These are phyloP conservation scores for Suillus occidentalis DNA, from an alignment of 768 basidiomycete genomes.

Conservation along the genomic window DNA sequence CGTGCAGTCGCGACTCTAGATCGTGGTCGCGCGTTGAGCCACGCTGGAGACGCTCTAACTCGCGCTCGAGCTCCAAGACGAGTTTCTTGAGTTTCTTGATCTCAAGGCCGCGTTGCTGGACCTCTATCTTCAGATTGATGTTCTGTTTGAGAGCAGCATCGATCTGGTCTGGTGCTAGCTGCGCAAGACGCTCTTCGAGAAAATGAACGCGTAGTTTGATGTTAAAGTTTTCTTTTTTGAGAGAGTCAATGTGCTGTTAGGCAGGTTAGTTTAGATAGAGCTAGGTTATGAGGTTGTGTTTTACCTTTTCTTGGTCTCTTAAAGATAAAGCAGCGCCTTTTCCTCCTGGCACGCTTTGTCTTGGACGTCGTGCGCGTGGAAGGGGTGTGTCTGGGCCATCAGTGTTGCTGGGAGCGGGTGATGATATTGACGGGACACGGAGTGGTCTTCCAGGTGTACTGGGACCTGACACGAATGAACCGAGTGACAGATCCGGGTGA, in stretches of 20 bases:
- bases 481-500: constrained; percentile 61
- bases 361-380: constrained; percentile 45
- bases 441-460: constrained; percentile 49
- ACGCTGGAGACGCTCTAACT: constrained; percentile 69
- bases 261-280: background rate
- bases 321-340: constrained; percentile 65
- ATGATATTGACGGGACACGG: constrained; percentile 50
- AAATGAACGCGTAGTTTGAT: constrained; percentile 96
- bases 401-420: constrained; percentile 51
- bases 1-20: constrained; percentile 35
- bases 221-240: constrained; percentile 97
- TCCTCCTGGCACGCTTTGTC: constrained; percentile 23
- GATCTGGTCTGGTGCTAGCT: constrained; percentile 89
- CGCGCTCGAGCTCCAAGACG: constrained; percentile 78
- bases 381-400: constrained; percentile 52
- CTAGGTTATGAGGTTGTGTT: constrained; percentile 17
- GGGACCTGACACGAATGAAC: constrained; percentile 52
- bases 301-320: constrained; percentile 94
- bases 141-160: constrained; percentile 91
- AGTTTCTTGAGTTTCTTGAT: constrained; percentile 91
- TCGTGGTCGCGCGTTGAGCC: constrained; percentile 29
- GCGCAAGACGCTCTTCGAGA: constrained; percentile 87
- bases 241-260: constrained; percentile 84
- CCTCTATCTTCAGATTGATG: constrained; percentile 89
- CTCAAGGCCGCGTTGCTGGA: constrained; percentile 86